Percentiles rank a stretch among this genome's conserved stretches.
Conservation (phyloP, 2,329 filamentous ascomycete genomes). For the Cladosporium phlei region DNA sequence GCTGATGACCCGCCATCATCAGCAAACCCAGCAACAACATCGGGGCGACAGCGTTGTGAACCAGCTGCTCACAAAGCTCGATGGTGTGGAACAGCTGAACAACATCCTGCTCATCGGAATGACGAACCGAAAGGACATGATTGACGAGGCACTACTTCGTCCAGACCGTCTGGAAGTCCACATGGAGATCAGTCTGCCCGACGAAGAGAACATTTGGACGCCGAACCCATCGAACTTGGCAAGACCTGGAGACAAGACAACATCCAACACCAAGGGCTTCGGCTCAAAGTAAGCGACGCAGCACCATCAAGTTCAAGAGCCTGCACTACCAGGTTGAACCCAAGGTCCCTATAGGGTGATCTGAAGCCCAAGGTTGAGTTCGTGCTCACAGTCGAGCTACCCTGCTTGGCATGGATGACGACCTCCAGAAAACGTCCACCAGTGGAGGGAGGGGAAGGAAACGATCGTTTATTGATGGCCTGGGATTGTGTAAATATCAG, state of each 20-base stretch:
- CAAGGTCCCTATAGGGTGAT: slow-evolving; percentile 61
- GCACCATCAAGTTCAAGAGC: slow-evolving; percentile 62
- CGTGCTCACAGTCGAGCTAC: slow-evolving; percentile 67
- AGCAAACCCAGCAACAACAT: too few relatives aligned
- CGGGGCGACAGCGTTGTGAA: slow-evolving; percentile 97
- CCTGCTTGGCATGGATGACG: too few relatives aligned
- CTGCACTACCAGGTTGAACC: slow-evolving; percentile 68
- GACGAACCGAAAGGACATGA: slow-evolving; percentile 99
- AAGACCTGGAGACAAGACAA: too few relatives aligned
- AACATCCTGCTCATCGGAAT: slow-evolving; percentile 98
- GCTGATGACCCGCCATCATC: too few relatives aligned
- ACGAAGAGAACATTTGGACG: too few relatives aligned
- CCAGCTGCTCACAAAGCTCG: slow-evolving; percentile 86
- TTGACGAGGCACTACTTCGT: slow-evolving; percentile 88
- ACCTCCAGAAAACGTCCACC: too few relatives aligned
- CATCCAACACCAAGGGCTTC: too few relatives aligned
- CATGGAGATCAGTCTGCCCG: slow-evolving; percentile 90
- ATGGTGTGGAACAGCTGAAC: slow-evolving; percentile 91
- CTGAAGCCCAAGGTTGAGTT: slow-evolving; percentile 77
- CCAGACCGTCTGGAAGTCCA: slow-evolving; percentile 94
- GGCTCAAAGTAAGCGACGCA: too few relatives aligned
- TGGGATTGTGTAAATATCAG: too few relatives aligned
- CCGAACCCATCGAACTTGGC: too few relatives aligned
- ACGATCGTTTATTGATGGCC: too few relatives aligned
- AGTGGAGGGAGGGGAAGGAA: too few relatives aligned